phyloP scores from a whole-genome alignment of 2,329 filamentous ascomycete species.

The Aspergillus felis region DNA sequence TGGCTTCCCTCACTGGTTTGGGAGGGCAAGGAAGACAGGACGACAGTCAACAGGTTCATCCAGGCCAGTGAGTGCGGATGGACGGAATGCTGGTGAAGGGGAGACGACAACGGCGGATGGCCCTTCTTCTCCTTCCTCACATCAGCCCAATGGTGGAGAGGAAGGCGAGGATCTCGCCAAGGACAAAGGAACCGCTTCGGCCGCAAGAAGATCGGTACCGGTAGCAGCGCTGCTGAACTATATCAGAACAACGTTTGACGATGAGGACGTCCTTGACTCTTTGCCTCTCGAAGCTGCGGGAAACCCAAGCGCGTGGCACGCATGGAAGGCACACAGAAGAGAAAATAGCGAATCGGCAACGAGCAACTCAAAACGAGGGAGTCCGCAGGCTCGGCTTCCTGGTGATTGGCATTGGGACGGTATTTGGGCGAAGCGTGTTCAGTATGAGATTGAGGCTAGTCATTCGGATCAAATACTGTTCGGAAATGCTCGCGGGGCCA shows the following conservation, averaged over 20 bases:
- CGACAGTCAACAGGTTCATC: conserved; percentile 33
- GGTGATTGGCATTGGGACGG: conserved; percentile 98
- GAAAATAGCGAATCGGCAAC: conserved; percentile 20
- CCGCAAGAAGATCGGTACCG: conserved; percentile 44
- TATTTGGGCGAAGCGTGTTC: conserved; percentile 88
- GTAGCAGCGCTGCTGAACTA: conserved; percentile 72
- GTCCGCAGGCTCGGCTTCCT: conserved; percentile 53
- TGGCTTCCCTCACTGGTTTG: conserved; percentile 88
- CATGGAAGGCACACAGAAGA: conserved; percentile 72
- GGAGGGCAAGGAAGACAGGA: conserved; percentile 49
- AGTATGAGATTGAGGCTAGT: conserved; percentile 71
- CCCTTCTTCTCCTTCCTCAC: conserved; percentile 4
- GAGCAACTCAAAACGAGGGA: conserved; percentile 41
- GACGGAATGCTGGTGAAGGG: conserved; percentile 11
- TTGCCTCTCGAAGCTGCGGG: conserved; percentile 78
- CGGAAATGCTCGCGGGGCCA: conserved; percentile 53
- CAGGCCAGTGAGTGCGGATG: conserved; percentile 44
- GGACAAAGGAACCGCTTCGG: conserved; percentile 7
- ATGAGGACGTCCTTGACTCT: conserved; percentile 70
- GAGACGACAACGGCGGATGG: not conserved
- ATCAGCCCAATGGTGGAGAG: conserved; percentile 3
- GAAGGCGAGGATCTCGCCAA: conserved; percentile 10
- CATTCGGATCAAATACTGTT: conserved; percentile 76
- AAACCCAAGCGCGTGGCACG: conserved; percentile 90
- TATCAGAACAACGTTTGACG: conserved; percentile 75